phyloP scores from a whole-genome alignment of 768 basidiomycete genomes.

The Leucocoprinus leucothites region DNA sequence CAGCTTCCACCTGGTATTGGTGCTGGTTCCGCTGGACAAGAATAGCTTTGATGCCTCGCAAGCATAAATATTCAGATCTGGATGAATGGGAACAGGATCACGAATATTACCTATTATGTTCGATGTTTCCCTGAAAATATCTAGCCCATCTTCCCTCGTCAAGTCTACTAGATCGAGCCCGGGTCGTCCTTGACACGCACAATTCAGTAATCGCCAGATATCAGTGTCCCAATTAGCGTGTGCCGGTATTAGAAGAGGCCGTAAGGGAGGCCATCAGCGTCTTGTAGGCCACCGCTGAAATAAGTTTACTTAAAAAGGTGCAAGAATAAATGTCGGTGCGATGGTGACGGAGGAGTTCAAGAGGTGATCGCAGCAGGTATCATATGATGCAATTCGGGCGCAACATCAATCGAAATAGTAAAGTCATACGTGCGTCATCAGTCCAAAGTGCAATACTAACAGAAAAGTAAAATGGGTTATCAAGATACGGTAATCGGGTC shows the following conservation, averaged over 20 bases:
- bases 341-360: conserved; percentile 21
- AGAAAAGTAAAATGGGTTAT: background rate
- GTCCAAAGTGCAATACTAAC: background rate
- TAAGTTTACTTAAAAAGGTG: background rate
- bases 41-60: background rate
- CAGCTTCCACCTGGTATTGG: background rate
- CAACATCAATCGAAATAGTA: background rate
- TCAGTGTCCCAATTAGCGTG: background rate
- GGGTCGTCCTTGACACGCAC: conserved; percentile 11
- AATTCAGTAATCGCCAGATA: conserved; percentile 3
- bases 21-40: background rate
- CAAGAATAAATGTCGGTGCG: conserved; percentile 23
- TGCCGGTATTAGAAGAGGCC: background rate
- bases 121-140: background rate
- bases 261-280: background rate
- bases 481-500: background rate
- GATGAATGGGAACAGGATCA: background rate
- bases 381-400: conserved; percentile 13
- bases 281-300: background rate
- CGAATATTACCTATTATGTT: background rate
- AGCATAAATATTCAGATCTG: background rate
- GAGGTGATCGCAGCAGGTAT: conserved; percentile 1
- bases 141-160: background rate
- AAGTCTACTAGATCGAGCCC: background rate
- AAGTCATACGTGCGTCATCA: conserved; percentile 9